A percentile compares a stretch with the other conserved stretches of the same genome.
Conservation (phyloP, 768 basidiomycete genomes). For the Podaxis sp. region DNA sequence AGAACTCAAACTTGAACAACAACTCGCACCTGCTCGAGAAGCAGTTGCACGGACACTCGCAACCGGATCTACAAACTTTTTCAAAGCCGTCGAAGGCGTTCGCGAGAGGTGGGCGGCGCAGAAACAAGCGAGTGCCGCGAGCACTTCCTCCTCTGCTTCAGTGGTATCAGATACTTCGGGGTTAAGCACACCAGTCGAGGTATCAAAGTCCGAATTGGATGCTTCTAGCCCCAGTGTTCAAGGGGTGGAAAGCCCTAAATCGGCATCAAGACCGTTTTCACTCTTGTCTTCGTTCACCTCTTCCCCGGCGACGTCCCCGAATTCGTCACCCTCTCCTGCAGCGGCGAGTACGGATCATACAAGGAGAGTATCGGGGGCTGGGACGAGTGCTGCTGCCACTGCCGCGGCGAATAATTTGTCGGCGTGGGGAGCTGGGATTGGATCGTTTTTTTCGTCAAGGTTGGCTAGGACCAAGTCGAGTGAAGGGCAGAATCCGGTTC, state of each 20-base stretch:
- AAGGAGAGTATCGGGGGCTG: conserved; percentile 15
- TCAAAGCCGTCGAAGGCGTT: conserved; percentile 89
- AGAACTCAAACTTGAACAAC: conserved; percentile 89
- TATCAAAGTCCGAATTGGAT: conserved; percentile 32
- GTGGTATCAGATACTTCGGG: conserved; percentile 25
- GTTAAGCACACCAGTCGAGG: conserved; percentile 34
- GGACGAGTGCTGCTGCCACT: conserved; percentile 12
- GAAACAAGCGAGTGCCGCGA: conserved; percentile 19
- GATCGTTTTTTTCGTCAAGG: conserved; percentile 28
- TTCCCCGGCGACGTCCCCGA: neutral
- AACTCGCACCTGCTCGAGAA: conserved; percentile 89
- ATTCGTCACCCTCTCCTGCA: neutral
- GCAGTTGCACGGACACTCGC: conserved; percentile 76
- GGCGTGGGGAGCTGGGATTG: conserved; percentile 29
- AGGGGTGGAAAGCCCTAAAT: conserved; percentile 7
- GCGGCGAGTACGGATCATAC: neutral
- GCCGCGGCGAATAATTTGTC: conserved; percentile 13
- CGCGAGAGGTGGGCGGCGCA: conserved; percentile 59
- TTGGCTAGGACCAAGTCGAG: neutral
- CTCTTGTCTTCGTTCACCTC: conserved; percentile 6
- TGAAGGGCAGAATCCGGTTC: neutral
- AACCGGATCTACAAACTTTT: conserved; percentile 72
- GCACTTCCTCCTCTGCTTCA: conserved; percentile 16
- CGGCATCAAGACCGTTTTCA: conserved; percentile 16
- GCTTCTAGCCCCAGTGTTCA: conserved; percentile 8